phyloP scores from a whole-genome alignment of 129 eudicot genomes.

The Escallonia herrerae region DNA sequence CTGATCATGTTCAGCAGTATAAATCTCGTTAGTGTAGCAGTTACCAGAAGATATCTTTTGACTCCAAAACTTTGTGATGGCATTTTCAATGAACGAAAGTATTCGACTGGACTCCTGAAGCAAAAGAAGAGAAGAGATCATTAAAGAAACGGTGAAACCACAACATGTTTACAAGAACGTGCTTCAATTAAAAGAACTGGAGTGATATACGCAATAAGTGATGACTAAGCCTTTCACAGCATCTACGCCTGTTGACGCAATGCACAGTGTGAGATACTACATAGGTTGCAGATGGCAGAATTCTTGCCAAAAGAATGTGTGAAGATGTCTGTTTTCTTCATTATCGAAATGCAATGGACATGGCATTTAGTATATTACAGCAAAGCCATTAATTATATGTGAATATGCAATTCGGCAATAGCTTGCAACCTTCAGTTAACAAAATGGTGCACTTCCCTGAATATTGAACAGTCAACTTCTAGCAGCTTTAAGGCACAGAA shows the following conservation, averaged over 20 bases:
- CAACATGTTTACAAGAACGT: not conserved
- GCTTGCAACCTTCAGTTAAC: not conserved
- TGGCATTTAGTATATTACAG: not conserved
- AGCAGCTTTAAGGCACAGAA: too few species aligned
- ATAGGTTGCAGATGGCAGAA: not conserved
- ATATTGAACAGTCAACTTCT: too few species aligned
- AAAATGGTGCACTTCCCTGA: too few species aligned
- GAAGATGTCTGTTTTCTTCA: not conserved
- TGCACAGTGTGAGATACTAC: not conserved
- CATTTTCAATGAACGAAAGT: slow-evolving; percentile 50
- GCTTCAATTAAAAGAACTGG: not conserved
- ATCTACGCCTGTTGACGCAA: not conserved
- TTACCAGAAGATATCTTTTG: slow-evolving; percentile 41
- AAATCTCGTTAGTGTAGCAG: not conserved
- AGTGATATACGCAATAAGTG: not conserved
- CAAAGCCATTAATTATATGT: not conserved
- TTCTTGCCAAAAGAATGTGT: slow-evolving; percentile 6
- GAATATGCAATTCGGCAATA: not conserved
- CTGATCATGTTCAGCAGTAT: slow-evolving; percentile 6
- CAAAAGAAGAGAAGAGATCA: slow-evolving; percentile 13
- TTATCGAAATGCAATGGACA: not conserved
- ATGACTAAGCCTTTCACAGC: slow-evolving; percentile 4
- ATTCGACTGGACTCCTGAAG: slow-evolving; percentile 77
- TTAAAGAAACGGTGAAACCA: not conserved
- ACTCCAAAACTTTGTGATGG: slow-evolving; percentile 56